Evolutionary conservation across 495 filamentous ascomycete species (phyloP).

Genomic region (Talaromyces adpressus): DNA sequence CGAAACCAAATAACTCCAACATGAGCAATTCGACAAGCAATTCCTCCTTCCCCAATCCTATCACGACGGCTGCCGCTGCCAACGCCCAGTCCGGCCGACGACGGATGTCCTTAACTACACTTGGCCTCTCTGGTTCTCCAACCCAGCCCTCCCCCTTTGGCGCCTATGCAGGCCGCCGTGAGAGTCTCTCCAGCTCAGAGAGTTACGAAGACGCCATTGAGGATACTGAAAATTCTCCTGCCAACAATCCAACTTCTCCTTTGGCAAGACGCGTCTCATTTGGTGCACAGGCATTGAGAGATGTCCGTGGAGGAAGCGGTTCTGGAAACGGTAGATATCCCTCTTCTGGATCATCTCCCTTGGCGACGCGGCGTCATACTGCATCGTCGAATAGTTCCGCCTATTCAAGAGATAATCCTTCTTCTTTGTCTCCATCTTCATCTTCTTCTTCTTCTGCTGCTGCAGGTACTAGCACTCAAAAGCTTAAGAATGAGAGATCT

Average conservation of each 20-base stretch:
- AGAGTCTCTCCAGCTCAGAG: slow-evolving; percentile 65
- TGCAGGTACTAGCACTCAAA: slow-evolving; percentile 34
- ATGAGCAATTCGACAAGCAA: slow-evolving; percentile 25
- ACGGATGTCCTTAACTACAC: slow-evolving; percentile 78
- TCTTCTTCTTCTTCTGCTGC: slow-evolving; percentile 20
- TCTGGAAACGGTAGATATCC: slow-evolving; percentile 38
- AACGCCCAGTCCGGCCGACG: slow-evolving; percentile 65
- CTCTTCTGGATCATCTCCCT: slow-evolving; percentile 20
- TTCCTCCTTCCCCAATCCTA: slow-evolving; percentile 51
- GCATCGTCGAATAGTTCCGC: slow-evolving; percentile 18
- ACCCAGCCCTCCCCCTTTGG: slow-evolving; percentile 50
- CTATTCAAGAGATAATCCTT: slow-evolving; percentile 10
- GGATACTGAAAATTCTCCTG: slow-evolving; percentile 55
- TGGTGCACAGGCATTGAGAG: slow-evolving; percentile 77
- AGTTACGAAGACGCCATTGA: slow-evolving; percentile 85
- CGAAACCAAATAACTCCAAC: slow-evolving; percentile 21
- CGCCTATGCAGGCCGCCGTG: slow-evolving; percentile 52
- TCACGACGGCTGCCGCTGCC: slow-evolving; percentile 54
- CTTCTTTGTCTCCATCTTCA: slow-evolving; percentile 19
- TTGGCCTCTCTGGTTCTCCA: slow-evolving; percentile 78
- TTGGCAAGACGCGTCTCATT: slow-evolving; percentile 87
- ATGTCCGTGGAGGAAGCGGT: slow-evolving; percentile 48
- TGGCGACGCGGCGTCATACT: slow-evolving; percentile 18
- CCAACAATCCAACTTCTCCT: slow-evolving; percentile 56
- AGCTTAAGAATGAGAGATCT: slow-evolving; percentile 38